Percentiles rank a stretch among this genome's conserved stretches.
phyloP scores from a whole-genome alignment of 2,329 filamentous ascomycete genomes.

The Ceratocystiopsis minuta region DNA sequence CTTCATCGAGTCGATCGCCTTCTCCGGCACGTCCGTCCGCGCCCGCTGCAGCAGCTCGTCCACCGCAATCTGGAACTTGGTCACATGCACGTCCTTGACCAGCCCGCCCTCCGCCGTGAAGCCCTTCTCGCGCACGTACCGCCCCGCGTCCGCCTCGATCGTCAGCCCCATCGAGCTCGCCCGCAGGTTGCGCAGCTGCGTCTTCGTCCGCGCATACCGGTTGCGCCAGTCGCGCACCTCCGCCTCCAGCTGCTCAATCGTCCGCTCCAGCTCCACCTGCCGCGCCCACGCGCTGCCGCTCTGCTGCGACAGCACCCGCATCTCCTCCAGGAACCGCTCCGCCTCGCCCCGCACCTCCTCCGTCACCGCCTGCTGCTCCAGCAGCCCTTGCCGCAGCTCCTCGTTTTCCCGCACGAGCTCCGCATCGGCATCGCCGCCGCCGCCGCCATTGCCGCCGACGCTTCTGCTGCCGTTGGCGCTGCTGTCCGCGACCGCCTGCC shows the following conservation, averaged over 20 bases:
- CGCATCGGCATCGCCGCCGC: conserved; percentile 21
- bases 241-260: conserved; percentile 58
- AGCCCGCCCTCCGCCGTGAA: conserved; percentile 57
- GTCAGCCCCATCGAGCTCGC: conserved; percentile 61
- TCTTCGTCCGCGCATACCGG: conserved; percentile 74
- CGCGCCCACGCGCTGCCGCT: conserved; percentile 63
- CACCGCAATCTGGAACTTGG: conserved; percentile 84
- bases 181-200: conserved; percentile 66
- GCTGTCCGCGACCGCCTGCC: conserved; percentile 15
- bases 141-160: conserved; percentile 51
- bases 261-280: conserved; percentile 59
- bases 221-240: conserved; percentile 83
- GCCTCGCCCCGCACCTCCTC: conserved; percentile 77
- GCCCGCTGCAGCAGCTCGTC: conserved; percentile 74
- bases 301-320: conserved; percentile 69
- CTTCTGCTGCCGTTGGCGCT: not conserved
- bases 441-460: not conserved
- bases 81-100: conserved; percentile 82
- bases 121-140: conserved; percentile 44
- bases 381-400: conserved; percentile 43
- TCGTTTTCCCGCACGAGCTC: conserved; percentile 53
- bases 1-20: conserved; percentile 74
- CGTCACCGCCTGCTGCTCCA: conserved; percentile 63
- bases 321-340: conserved; percentile 68
- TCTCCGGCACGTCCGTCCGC: conserved; percentile 52